Conservation (phyloP, 2,329 filamentous ascomycete species). For the Calonectria multiphialidica region DNA sequence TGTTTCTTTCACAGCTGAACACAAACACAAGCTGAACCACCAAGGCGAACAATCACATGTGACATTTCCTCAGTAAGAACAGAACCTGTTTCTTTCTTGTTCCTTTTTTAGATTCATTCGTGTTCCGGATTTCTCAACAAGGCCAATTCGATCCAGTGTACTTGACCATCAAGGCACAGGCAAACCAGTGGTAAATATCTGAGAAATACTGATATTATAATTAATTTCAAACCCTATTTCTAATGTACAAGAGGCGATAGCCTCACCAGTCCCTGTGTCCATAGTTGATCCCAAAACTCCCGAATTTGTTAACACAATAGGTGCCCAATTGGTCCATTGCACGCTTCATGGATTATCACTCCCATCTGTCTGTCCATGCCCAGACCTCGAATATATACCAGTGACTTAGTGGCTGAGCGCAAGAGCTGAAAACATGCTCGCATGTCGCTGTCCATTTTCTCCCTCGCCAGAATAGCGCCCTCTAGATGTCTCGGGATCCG, state of each 20-base stretch:
- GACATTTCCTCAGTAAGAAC: not conserved
- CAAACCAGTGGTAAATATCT: too few species aligned
- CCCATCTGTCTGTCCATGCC: not conserved
- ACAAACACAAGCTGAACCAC: not conserved
- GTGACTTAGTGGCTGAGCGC: not conserved
- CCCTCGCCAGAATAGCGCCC: not conserved
- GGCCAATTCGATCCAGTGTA: not conserved
- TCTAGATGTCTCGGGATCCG: conserved; percentile 38
- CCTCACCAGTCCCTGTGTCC: not conserved
- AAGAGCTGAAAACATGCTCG: not conserved
- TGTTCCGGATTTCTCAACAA: not conserved
- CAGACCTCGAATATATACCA: not conserved
- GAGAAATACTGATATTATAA: not conserved
- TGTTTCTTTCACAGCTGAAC: not conserved
- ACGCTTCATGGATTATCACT: not conserved
- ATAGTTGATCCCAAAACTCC: not conserved
- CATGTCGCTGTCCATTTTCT: not conserved
- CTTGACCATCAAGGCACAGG: not conserved
- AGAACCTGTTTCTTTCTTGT: not conserved
- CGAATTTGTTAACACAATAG: not conserved
- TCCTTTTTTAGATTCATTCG: not conserved
- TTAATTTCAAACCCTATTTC: not conserved
- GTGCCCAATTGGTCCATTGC: not conserved
- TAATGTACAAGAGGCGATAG: not conserved
- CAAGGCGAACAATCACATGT: not conserved